These are phyloP conservation scores for Komagataella pseudopastoris DNA, from an alignment of 805 yeast genomes.

Conservation along the genomic window DNA sequence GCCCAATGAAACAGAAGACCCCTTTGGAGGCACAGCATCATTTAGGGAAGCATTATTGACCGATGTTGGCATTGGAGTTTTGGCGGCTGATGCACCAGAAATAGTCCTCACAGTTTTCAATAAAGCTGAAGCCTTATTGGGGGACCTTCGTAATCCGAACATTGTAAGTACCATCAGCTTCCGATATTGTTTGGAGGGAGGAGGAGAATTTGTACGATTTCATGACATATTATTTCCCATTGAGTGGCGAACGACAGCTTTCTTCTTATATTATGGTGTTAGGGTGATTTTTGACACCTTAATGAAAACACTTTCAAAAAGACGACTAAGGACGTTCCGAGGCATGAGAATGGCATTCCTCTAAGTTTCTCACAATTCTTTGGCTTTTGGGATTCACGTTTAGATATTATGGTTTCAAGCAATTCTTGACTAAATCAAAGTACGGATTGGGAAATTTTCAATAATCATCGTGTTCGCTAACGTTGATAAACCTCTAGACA, in stretches of 20 bases:
- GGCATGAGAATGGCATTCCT: background rate
- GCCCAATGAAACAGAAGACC: constrained; percentile 24
- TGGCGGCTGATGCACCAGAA: background rate
- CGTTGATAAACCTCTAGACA: background rate
- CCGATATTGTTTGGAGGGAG: background rate
- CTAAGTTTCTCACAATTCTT: background rate
- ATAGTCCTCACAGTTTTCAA: background rate
- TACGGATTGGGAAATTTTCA: background rate
- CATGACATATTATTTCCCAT: background rate
- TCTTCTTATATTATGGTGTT: background rate
- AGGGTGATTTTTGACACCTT: background rate
- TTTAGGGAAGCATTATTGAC: constrained; percentile 10
- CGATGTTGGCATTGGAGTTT: constrained; percentile 4
- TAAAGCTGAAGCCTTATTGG: background rate
- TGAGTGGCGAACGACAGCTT: background rate
- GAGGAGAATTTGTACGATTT: background rate
- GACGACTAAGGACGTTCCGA: background rate
- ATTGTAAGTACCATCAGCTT: background rate
- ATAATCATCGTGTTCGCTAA: background rate
- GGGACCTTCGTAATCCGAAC: background rate
- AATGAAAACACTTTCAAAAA: background rate
- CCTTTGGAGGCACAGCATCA: constrained; percentile 25
- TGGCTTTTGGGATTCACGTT: background rate
- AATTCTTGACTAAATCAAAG: background rate
- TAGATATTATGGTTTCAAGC: background rate